A percentile compares a stretch with the other conserved stretches of the same genome.
Evolutionary conservation across 148 eudicot species (phyloP).

Genomic region (Cornus florida): DNA sequence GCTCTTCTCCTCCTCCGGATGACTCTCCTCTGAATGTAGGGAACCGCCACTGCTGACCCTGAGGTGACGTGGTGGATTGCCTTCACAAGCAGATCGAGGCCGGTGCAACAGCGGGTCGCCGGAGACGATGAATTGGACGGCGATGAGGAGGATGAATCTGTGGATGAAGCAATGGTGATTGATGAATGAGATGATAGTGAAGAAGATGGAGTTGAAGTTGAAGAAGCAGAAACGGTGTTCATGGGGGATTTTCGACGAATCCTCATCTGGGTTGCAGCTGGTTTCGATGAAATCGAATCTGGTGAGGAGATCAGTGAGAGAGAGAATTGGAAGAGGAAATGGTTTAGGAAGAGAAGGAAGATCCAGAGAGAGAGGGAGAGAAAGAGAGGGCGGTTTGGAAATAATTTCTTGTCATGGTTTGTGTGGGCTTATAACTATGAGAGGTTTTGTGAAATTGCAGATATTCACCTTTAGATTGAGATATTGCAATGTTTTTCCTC

Average conservation of each 20-base stretch:
- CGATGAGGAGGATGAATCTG: conserved; percentile 26
- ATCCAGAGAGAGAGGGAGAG: neutral
- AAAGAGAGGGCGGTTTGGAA: no score
- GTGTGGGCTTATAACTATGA: no score
- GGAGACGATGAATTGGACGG: conserved; percentile 7
- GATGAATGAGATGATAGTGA: conserved; percentile 29
- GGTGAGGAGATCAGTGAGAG: neutral
- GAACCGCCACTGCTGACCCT: conserved; percentile 60
- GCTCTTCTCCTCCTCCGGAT: conserved; percentile 50
- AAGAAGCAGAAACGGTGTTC: conserved; percentile 24
- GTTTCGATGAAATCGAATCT: neutral
- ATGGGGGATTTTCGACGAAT: conserved; percentile 6
- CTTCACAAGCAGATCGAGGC: conserved; percentile 73
- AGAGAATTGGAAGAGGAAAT: neutral
- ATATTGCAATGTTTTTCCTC: no score
- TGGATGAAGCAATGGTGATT: conserved; percentile 35
- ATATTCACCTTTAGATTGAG: no score
- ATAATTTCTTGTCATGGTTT: no score
- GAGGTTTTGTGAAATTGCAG: no score
- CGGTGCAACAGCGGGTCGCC: conserved; percentile 38
- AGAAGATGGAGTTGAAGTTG: conserved; percentile 27
- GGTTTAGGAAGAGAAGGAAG: neutral
- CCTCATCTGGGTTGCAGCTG: conserved; percentile 10
- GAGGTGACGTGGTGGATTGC: conserved; percentile 58
- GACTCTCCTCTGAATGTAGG: conserved; percentile 66